Conservation (phyloP, 768 basidiomycete genomes). For the Mycena venus region DNA sequence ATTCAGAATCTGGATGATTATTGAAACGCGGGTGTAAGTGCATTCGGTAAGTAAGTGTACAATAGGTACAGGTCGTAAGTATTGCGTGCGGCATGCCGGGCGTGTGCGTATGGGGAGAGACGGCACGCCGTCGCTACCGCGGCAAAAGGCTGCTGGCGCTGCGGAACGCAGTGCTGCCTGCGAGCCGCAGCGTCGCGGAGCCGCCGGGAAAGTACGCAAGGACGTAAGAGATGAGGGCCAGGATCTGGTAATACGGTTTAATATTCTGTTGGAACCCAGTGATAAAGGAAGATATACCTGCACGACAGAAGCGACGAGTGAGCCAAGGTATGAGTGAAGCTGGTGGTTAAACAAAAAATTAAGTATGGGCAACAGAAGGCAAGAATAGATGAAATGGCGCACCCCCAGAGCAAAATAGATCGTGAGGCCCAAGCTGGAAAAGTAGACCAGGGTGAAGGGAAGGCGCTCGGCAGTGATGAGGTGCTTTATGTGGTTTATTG, state of each 20-base stretch:
- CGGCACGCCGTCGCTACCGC: conserved; percentile 56
- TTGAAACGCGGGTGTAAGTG: background rate
- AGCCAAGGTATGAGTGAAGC: conserved; percentile 89
- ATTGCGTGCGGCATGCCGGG: background rate
- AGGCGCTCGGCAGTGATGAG: conserved; percentile 85
- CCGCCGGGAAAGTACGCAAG: conserved; percentile 97
- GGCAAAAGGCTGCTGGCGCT: conserved; percentile 89
- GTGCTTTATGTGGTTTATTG: conserved; percentile 93
- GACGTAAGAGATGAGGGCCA: conserved; percentile 89
- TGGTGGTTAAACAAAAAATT: conserved; percentile 48
- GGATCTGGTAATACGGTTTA: conserved; percentile 67
- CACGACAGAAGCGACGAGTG: conserved; percentile 83
- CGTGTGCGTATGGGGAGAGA: no score
- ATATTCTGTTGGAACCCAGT: background rate
- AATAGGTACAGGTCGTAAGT: conserved; percentile 5
- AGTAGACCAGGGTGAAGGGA: conserved; percentile 87
- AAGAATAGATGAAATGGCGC: conserved; percentile 43
- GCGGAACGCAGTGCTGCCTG: conserved; percentile 83
- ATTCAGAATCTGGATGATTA: background rate
- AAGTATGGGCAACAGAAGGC: background rate
- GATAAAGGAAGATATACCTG: conserved; percentile 64
- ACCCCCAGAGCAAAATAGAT: conserved; percentile 94
- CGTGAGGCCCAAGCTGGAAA: conserved; percentile 86
- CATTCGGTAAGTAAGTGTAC: background rate
- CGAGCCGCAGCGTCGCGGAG: conserved; percentile 82